Percentiles rank a stretch among this genome's conserved stretches.
Conservation (phyloP, 495 filamentous ascomycete genomes). For the Talaromyces adpressus region DNA sequence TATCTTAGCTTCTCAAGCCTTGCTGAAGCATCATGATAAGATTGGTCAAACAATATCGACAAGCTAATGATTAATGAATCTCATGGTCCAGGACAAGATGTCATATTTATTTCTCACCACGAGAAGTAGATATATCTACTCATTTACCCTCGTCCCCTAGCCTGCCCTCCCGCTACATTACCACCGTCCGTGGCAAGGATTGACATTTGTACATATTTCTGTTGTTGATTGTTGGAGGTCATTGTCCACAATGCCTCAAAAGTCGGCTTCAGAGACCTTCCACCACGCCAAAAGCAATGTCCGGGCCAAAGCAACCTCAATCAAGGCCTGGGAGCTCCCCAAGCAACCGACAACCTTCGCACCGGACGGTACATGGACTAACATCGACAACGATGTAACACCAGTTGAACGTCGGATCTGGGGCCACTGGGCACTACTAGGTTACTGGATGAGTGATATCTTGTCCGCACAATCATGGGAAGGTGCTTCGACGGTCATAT, state of each 20-base stretch:
- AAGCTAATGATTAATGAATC: neutral
- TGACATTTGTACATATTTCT: neutral
- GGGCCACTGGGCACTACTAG: constrained; percentile 35
- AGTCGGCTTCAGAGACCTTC: neutral
- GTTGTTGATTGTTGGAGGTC: neutral
- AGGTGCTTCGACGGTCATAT: constrained; percentile 36
- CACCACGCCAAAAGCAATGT: neutral
- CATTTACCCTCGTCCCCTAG: neutral
- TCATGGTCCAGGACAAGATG: no score
- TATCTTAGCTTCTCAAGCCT: neutral
- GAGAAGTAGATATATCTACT: neutral
- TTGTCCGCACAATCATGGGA: constrained; percentile 37
- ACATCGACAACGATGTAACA: constrained; percentile 34
- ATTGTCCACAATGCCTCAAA: neutral
- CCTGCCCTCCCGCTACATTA: neutral
- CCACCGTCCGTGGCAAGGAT: neutral
- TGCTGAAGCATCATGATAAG: neutral
- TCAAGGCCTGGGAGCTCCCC: neutral
- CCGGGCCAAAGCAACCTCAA: neutral
- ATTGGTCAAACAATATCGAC: neutral
- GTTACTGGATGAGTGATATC: constrained; percentile 42
- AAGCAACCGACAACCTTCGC: constrained; percentile 1
- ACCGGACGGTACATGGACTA: constrained; percentile 27
- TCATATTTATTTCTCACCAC: neutral
- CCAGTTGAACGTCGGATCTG: constrained; percentile 37